These are phyloP conservation scores for Tylopilus plumbeoviolaceoides DNA, from an alignment of 768 basidiomycete genomes.

Conservation along the genomic window DNA sequence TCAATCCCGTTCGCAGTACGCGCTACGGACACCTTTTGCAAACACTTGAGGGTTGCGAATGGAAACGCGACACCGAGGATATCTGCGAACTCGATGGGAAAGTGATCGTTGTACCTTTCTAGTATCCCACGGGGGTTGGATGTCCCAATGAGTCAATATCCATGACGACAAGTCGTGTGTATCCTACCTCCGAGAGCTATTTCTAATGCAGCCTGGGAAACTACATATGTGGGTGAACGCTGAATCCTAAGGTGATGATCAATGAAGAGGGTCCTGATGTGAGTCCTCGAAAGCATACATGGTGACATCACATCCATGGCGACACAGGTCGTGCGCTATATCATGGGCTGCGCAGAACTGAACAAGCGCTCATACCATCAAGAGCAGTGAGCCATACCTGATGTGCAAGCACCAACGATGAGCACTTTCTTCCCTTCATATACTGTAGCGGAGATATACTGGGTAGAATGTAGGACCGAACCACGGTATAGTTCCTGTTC, in stretches of 20 bases:
- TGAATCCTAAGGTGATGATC: slow-evolving; percentile 17
- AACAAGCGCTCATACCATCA: neutral
- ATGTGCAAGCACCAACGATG: slow-evolving; percentile 61
- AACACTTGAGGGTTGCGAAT: slow-evolving; percentile 12
- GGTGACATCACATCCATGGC: slow-evolving; percentile 27
- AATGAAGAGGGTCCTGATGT: slow-evolving; percentile 24
- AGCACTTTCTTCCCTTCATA: slow-evolving; percentile 60
- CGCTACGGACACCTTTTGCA: slow-evolving; percentile 6
- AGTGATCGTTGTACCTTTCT: slow-evolving; percentile 27
- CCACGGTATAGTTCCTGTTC: slow-evolving; percentile 49
- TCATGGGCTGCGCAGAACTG: slow-evolving; percentile 31
- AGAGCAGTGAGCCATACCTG: slow-evolving; percentile 33
- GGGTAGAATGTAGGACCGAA: slow-evolving; percentile 47
- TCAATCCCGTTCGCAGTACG: slow-evolving; percentile 19
- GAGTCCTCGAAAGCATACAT: slow-evolving; percentile 17
- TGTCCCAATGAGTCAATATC: neutral
- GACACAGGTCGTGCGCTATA: slow-evolving; percentile 34
- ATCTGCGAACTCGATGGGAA: slow-evolving; percentile 27
- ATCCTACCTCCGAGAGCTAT: slow-evolving; percentile 14
- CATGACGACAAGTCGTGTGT: neutral
- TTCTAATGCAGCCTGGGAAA: slow-evolving; percentile 13
- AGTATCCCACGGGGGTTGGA: neutral
- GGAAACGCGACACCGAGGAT: slow-evolving; percentile 21
- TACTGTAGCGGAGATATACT: slow-evolving; percentile 42
- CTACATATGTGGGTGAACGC: slow-evolving; percentile 28